These are phyloP conservation scores for Venturia asperata DNA, from an alignment of 2,329 filamentous ascomycete species.

Conservation along the genomic window DNA sequence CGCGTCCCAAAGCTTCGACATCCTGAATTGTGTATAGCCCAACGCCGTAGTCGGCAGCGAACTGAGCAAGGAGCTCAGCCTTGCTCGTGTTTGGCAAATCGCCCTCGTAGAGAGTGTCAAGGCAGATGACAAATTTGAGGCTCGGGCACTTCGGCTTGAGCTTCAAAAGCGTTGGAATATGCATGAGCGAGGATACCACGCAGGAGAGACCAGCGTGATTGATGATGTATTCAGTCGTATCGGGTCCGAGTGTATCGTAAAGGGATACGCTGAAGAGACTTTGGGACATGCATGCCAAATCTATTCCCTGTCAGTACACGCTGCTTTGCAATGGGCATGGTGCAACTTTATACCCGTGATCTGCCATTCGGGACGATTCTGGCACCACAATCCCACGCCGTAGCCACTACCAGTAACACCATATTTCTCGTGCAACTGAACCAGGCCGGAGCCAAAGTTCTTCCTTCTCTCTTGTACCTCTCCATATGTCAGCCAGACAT, in stretches of 20 bases:
- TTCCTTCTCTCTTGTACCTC: conserved; percentile 72
- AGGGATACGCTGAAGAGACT: conserved; percentile 84
- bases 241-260: conserved; percentile 90
- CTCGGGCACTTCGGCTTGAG: conserved; percentile 67
- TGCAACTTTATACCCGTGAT: conserved; percentile 51
- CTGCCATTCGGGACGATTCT: conserved; percentile 86
- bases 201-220: conserved; percentile 74
- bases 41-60: conserved; percentile 69
- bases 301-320: conserved; percentile 37
- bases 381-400: conserved; percentile 76
- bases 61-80: conserved; percentile 63
- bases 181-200: conserved; percentile 70
- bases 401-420: conserved; percentile 62
- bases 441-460: conserved; percentile 78
- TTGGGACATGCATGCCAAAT: conserved; percentile 82
- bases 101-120: conserved; percentile 72
- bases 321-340: background rate
- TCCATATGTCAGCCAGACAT: conserved; percentile 75
- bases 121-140: conserved; percentile 79
- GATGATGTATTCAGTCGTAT: conserved; percentile 90
- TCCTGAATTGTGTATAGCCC: conserved; percentile 70
- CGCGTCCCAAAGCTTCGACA: conserved; percentile 73
- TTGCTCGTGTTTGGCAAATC: conserved; percentile 75
- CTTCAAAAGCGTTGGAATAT: conserved; percentile 75
- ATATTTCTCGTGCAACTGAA: conserved; percentile 68